phyloP scores from a whole-genome alignment of 805 yeast species.

The Brettanomyces bruxellensis region DNA sequence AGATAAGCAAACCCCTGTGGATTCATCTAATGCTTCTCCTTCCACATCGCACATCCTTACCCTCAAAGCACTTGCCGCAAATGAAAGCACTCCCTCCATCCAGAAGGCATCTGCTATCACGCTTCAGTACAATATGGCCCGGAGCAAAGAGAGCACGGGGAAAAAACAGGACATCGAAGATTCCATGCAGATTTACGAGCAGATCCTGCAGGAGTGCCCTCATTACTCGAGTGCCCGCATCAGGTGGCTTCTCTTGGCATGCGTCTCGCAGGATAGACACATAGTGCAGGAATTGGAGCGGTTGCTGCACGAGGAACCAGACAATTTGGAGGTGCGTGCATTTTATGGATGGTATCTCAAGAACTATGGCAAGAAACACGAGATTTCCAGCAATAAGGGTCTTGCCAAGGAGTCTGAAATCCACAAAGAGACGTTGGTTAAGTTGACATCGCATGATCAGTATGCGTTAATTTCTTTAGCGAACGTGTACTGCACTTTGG shows the following conservation, averaged over 20 bases:
- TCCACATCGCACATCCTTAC: too few relatives aligned
- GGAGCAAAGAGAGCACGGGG: slow-evolving; percentile 38
- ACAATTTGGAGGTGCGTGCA: slow-evolving; percentile 76
- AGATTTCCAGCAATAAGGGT: slow-evolving; percentile 30
- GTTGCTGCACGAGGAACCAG: slow-evolving; percentile 44
- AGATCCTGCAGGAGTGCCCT: slow-evolving; percentile 53
- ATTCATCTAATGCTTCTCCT: too few relatives aligned
- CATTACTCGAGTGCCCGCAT: slow-evolving; percentile 67
- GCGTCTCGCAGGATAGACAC: slow-evolving; percentile 38
- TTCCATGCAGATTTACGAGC: slow-evolving; percentile 36
- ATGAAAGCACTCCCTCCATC: too few relatives aligned
- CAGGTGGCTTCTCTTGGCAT: slow-evolving; percentile 56
- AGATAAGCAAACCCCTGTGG: neutral
- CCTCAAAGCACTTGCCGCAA: too few relatives aligned
- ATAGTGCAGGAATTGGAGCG: slow-evolving; percentile 45
- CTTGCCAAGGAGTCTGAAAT: slow-evolving; percentile 62
- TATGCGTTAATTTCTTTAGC: slow-evolving; percentile 88
- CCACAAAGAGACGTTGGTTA: slow-evolving; percentile 76
- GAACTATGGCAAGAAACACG: slow-evolving; percentile 45
- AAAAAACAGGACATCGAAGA: slow-evolving; percentile 19
- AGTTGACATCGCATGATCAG: slow-evolving; percentile 77
- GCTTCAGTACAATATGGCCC: slow-evolving; percentile 65
- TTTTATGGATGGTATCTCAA: slow-evolving; percentile 86
- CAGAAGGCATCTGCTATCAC: slow-evolving; percentile 30
- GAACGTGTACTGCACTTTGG: slow-evolving; percentile 74